Conservation (phyloP, 2,329 filamentous ascomycete species). For the Trichophyton rubrum region DNA sequence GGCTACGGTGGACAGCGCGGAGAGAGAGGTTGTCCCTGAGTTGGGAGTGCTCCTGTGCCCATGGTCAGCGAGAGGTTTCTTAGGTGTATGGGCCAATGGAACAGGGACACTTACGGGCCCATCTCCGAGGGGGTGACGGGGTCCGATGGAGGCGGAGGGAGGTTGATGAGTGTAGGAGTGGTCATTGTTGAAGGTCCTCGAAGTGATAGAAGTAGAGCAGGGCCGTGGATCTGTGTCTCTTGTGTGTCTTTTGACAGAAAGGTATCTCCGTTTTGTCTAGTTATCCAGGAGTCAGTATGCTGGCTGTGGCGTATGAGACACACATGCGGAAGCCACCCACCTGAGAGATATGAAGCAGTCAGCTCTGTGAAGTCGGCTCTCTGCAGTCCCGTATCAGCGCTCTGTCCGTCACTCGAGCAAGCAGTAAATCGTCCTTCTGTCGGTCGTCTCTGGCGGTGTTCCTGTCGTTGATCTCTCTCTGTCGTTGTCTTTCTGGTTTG, state of each 20-base stretch:
- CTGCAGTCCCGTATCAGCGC: too few species aligned
- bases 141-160: conserved; percentile 69
- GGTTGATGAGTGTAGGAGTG: conserved; percentile 63
- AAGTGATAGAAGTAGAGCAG: not conserved
- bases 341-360: not conserved
- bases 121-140: conserved; percentile 79
- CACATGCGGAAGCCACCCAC: not conserved
- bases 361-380: not conserved
- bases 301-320: not conserved
- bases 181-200: conserved; percentile 37
- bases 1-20: conserved; percentile 79
- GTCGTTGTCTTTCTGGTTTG: too few species aligned
- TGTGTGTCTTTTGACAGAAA: not conserved
- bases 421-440: not conserved
- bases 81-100: conserved; percentile 3
- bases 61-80: conserved; percentile 3
- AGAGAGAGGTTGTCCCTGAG: conserved; percentile 82
- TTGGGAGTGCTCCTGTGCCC: conserved; percentile 70
- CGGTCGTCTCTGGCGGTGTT: not conserved
- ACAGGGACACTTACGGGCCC: conserved; percentile 53
- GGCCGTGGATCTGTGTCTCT: not conserved
- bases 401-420: not conserved
- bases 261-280: not conserved
- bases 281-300: not conserved
- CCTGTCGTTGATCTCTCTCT: not conserved